Percentiles rank a stretch among this genome's conserved stretches.
These are phyloP conservation scores for Carex sylvatica DNA, from an alignment of 202 grass and related monocot genomes.

Conservation along the genomic window DNA sequence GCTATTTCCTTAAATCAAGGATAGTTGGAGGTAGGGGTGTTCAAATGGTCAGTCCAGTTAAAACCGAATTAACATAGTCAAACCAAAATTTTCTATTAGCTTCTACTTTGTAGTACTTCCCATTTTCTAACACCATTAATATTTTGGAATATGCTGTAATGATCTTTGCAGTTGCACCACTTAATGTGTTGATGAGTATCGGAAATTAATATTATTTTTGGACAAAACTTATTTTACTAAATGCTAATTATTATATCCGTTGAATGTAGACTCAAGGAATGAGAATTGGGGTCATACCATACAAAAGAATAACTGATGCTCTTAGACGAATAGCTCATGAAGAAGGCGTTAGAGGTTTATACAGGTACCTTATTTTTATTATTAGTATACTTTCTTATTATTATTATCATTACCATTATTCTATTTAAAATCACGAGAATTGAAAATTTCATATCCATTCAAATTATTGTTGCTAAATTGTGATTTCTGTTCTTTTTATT, in stretches of 20 bases:
- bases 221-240: background rate
- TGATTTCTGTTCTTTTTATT: conserved; percentile 23
- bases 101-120: background rate
- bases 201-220: background rate
- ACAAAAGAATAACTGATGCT: conserved; percentile 71
- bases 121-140: too few species aligned
- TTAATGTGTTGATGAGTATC: too few species aligned
- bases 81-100: background rate
- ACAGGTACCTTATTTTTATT: conserved; percentile 51
- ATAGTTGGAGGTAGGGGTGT: background rate
- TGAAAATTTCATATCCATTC: background rate
- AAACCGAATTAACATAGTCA: too few species aligned
- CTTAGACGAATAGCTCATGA: conserved; percentile 75
- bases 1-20: background rate
- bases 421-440: background rate
- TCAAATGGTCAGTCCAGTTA: too few species aligned
- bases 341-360: conserved; percentile 86
- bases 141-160: too few species aligned
- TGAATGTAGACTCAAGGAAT: conserved; percentile 80
- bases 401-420: too few species aligned
- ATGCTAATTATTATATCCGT: conserved; percentile 4
- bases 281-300: conserved; percentile 48
- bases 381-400: background rate
- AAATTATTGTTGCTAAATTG: conserved; percentile 13
- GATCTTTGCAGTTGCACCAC: too few species aligned